Base-by-base conservation (phyloP, 2,329 filamentous ascomycete species). In the Diatrype stigma region DNA sequence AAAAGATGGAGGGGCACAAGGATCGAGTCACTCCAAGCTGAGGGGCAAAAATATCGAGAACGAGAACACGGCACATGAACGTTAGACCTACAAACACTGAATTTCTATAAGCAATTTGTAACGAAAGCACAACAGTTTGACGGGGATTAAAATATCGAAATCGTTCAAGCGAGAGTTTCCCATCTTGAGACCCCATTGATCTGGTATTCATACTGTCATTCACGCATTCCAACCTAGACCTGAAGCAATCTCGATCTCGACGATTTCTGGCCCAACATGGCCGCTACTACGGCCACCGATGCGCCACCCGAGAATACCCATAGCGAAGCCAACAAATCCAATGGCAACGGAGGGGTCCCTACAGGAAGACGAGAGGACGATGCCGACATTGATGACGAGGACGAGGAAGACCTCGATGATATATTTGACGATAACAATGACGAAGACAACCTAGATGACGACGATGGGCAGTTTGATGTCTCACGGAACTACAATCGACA, bases 401-500 rank as follows among this genome's bases (percentile, higher is more conserved):
- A 66, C 28, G 70, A 69, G 14, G 64, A 66, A 26, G 70, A 74
- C 48, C 54, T 73, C 11, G 70, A 74, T 46, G 73, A 76, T 37
- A 69, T 73, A 17, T 72, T 63, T 22, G 55, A 61, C 22, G 66
- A 74, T 16, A 70, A 74, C 42, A 70, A 74, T 32, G 72, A 76
- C 45, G 71, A 70, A 4, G 65, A 72, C 44, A 69, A 73, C 38
- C 74, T 79, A 32, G 76, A 83, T 32, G 83, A 85, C 10, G 76
- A 84, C 42, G 62, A 84, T 46, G 73, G 75, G 7, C 76, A 81
- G 0, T 77, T 80, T 37, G 89, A 96, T 68, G 80, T 90, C 51
- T 91, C 90, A 35, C 94, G 95, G 71, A 85, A 86, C 7, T 94
- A 94, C 76, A 96, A 96, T 68, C 86, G 91, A 54, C 90, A 95